Evolutionary conservation across 305 asterid species (phyloP).

Genomic region (Rubia tinctorum): DNA sequence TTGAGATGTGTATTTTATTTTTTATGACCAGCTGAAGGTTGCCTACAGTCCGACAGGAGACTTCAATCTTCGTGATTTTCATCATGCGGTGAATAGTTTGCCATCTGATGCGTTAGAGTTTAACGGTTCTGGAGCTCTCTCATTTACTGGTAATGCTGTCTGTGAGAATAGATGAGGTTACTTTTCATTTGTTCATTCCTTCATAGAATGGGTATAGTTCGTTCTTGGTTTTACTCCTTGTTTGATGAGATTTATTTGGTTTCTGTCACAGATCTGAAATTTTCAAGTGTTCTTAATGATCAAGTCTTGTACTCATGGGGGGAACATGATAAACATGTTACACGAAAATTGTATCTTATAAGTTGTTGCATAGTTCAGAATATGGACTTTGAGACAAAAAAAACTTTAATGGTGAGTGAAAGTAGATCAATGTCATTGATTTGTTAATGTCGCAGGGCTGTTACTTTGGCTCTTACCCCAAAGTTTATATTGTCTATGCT

Average conservation of each 20-base stretch:
- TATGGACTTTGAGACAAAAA: slow-evolving; percentile 55
- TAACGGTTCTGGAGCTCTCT: slow-evolving; percentile 34
- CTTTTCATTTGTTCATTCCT: neutral
- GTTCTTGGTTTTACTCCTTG: neutral
- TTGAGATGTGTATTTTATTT: neutral
- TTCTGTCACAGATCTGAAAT: slow-evolving; percentile 46
- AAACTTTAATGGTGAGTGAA: slow-evolving; percentile 65
- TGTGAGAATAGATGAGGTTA: neutral
- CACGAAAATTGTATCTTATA: slow-evolving; percentile 64
- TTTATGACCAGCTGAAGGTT: slow-evolving; percentile 67
- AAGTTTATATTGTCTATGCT: slow-evolving; percentile 27
- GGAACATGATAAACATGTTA: slow-evolving; percentile 36
- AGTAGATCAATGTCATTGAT: slow-evolving; percentile 7
- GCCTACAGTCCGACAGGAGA: slow-evolving; percentile 78
- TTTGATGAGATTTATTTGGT: slow-evolving; percentile 2
- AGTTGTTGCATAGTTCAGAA: slow-evolving; percentile 47
- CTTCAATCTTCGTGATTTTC: slow-evolving; percentile 86
- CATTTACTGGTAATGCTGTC: slow-evolving; percentile 37
- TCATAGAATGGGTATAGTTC: neutral
- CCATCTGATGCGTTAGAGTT: slow-evolving; percentile 73
- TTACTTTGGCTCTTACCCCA: slow-evolving; percentile 9
- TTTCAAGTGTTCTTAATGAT: slow-evolving; percentile 59
- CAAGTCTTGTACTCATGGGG: slow-evolving; percentile 57
- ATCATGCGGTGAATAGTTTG: slow-evolving; percentile 75
- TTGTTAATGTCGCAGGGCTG: neutral